Evolutionary conservation across 2,329 filamentous ascomycete species (phyloP), one percentile per base, ranked within the genome.

Genomic region (Penicillium sp.): DNA sequence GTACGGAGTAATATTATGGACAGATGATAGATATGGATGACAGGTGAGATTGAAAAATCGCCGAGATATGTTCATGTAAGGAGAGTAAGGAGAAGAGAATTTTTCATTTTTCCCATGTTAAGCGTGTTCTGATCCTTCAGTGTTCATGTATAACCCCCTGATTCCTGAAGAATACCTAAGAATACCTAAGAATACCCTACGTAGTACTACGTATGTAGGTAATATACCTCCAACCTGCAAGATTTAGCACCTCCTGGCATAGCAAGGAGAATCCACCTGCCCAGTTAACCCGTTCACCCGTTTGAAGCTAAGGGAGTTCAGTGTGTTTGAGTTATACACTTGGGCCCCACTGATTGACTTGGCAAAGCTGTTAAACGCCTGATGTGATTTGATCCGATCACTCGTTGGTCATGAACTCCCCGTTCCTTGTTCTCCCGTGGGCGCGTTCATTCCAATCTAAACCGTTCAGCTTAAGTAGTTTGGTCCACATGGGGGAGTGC

Each of bases 311-410:
- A 48, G 24, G 44, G 54, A 54, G 58, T 55, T 62, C 56, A 62
- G 63, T 54, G 63, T 57, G 64, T 66, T 66, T 65, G 63, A 65
- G 58, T 55, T 64, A 64, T 41, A 64, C 48, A 52, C 43, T 19
- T 17, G 22, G 32, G 54, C 56, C 56, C 61, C 62, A 61, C 62
- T 40, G 21, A 44, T 41, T 59, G 59, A 53, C 54, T 62, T 61
- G 60, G 57, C 54, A 52, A 49, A 24, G 46, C 3, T 15, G 32
- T 17, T 26, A 15, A 12, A 28, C n/a, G 10, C 10, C 6, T 6
- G 21, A 21, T 21, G 3, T 35, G 7, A 39, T 48, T 5, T 45
- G 48, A 48, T 43, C 42, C 22, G 38, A 43, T 26, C 15, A 37
- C 9, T 37, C 8, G 24, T 26, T 28, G 26, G 26, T 10, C 26